These are phyloP conservation scores for Sarcocystis neurona DNA, from an alignment of 169 alveolate genomes.

Conservation along the genomic window DNA sequence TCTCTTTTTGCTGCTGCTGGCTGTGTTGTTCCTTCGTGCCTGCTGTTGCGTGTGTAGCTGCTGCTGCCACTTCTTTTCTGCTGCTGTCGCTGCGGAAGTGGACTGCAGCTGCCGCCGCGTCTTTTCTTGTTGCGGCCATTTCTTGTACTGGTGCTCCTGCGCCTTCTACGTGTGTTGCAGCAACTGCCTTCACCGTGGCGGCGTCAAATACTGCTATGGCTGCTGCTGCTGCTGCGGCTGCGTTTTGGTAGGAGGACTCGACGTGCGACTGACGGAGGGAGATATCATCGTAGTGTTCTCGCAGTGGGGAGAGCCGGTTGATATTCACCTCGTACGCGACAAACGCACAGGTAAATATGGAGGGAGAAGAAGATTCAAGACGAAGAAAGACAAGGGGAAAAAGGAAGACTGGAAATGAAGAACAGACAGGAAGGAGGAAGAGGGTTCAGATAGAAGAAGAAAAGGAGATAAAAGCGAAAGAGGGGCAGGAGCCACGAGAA, in stretches of 20 bases:
- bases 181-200: background rate
- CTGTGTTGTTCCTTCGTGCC: no score
- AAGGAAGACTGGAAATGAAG: no score
- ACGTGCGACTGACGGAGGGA: slow-evolving; percentile 96
- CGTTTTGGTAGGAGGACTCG: slow-evolving; percentile 84
- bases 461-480: no score
- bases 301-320: slow-evolving; percentile 97
- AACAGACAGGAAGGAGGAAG: no score
- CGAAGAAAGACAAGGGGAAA: no score
- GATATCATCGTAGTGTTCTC: slow-evolving; percentile 96
- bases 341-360: slow-evolving; percentile 88
- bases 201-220: background rate
- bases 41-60: no score
- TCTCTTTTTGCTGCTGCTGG: no score
- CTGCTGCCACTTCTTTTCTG: background rate
- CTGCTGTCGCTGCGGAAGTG: background rate
- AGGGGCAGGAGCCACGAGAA: no score
- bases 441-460: no score
- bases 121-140: background rate
- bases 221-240: slow-evolving; percentile 37
- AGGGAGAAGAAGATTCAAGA: no score
- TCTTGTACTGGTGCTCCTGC: background rate
- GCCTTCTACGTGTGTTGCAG: background rate
- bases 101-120: background rate
- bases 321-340: slow-evolving; percentile 93